A percentile compares a stretch with the other conserved stretches of the same genome.
These are phyloP conservation scores for Cytospora mali DNA, from an alignment of 2,329 filamentous ascomycete species.

Conservation along the genomic window DNA sequence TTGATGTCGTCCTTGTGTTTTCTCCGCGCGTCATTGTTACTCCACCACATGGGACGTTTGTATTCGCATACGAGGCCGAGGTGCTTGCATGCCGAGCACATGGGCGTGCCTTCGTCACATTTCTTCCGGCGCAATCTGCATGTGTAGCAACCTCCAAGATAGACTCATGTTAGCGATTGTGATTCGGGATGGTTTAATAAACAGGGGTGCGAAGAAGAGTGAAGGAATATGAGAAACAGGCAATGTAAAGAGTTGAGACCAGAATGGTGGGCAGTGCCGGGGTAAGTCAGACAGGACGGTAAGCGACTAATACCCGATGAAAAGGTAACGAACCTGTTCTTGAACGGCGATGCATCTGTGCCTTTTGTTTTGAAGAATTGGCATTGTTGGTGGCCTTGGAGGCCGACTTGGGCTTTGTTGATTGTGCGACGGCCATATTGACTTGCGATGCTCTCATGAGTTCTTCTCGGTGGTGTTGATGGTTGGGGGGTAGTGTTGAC, in stretches of 20 bases:
- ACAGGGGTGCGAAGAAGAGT: constrained; percentile 1
- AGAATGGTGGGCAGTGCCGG: constrained; percentile 4
- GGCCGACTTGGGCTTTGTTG: constrained; percentile 60
- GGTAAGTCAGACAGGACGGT: constrained; percentile 6
- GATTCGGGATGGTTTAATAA: constrained; percentile 17
- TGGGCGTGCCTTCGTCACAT: constrained; percentile 66
- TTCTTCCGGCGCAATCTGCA: constrained; percentile 69
- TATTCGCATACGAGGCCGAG: constrained; percentile 92
- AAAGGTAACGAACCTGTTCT: constrained; percentile 75
- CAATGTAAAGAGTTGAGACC: constrained; percentile 32
- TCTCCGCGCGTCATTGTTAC: constrained; percentile 82
- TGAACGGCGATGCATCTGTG: constrained; percentile 91
- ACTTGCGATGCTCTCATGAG: constrained; percentile 53
- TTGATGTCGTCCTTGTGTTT: constrained; percentile 95
- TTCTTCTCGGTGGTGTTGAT: constrained; percentile 46
- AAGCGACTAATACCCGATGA: constrained; percentile 29
- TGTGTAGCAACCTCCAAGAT: constrained; percentile 63
- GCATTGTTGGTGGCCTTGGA: constrained; percentile 53
- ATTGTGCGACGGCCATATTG: constrained; percentile 65
- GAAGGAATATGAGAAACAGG: constrained; percentile 31
- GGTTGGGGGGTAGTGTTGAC: constrained; percentile 66
- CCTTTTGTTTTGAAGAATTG: constrained; percentile 63
- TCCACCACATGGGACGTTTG: constrained; percentile 97
- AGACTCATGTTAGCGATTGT: constrained; percentile 37
- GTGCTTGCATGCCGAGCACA: constrained; percentile 68